Evolutionary conservation across 176 grass and related monocot genomes (phyloP).

Genomic region (Musa beccarii): DNA sequence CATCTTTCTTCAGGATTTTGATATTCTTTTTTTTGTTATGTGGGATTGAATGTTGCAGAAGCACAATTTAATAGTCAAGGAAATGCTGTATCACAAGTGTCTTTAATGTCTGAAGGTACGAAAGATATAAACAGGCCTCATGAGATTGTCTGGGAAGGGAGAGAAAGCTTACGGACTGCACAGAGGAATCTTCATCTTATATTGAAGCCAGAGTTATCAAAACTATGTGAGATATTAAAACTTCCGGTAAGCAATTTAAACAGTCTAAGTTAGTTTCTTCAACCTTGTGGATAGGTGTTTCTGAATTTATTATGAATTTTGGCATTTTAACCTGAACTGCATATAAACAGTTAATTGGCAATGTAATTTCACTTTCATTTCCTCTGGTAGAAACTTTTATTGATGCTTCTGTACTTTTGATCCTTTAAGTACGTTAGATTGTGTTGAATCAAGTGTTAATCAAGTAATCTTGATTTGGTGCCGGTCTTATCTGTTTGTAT

Average conservation of each 20-base stretch:
- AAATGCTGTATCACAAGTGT: background rate
- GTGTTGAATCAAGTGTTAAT: background rate
- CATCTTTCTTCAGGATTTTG: background rate
- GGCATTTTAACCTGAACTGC: too few relatives aligned
- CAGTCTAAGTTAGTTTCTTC: too few relatives aligned
- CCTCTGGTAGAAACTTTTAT: background rate
- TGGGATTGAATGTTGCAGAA: conserved; percentile 10
- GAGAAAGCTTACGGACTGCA: conserved; percentile 39
- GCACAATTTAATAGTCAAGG: background rate
- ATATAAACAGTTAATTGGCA: background rate
- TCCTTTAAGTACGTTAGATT: background rate
- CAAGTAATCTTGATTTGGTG: background rate
- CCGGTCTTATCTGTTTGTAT: background rate
- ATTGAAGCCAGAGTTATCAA: conserved; percentile 55
- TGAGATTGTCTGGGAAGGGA: conserved; percentile 30
- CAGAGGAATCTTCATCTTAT: conserved; percentile 56
- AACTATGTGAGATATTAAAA: conserved; percentile 52
- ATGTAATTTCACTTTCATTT: background rate
- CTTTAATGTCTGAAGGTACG: conserved; percentile 16
- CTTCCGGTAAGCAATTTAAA: conserved; percentile 47
- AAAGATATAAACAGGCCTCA: conserved; percentile 15
- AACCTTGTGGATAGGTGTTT: too few relatives aligned
- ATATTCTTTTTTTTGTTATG: background rate
- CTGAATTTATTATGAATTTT: too few relatives aligned
- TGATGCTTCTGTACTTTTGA: background rate